Evolutionary conservation across 306 rosid species (phyloP), one percentile per base, ranked within the genome.

Genomic region (Castanospermum australe): DNA sequence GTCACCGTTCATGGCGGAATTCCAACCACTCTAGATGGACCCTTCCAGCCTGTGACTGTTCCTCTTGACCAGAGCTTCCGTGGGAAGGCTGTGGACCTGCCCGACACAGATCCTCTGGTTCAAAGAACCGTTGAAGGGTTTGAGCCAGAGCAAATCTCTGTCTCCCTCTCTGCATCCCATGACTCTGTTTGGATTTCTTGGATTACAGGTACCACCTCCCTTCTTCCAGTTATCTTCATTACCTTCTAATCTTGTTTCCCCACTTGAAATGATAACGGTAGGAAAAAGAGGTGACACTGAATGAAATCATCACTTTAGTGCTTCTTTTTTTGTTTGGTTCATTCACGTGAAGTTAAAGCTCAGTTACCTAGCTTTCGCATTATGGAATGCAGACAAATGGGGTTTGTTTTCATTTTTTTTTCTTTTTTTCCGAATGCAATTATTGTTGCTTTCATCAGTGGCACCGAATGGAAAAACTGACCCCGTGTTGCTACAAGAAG

Each of bases 161-260:
- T 94, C 6, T 91, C 97, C 20, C 99, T 94, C 73, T 92, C 97
- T 75, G 7, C 78, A 11, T 65, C 86, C 57, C 64, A 87, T 21
- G 84, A 79, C 75, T 91, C 97, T 67, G 88, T 89, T 47, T 94
- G 93, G 93, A 79, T 94, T 61, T 94, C 99, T 71, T 94, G 99
- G 99, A 89, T 94, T 5, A 91, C 97, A 71, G 97, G 97, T 92
- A 35, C 51, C 8, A 0, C 2, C 2, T 52, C 41, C 9, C 2
- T 48, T 6, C 55, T 67, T 15, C 38, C 73, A 7, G 4, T 73
- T 18, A 13, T 65, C 55, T 45, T 11, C n/a, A 18, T 39, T 48
- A 4, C 20, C 24, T 57, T 45, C 33, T 30, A 2, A 5, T 8
- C 69, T 45, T 59, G 20, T 44, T 38, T 11, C 8, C 21, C 30